A percentile compares a stretch with the other conserved stretches of the same genome.
Evolutionary conservation across 2,329 filamentous ascomycete genomes (phyloP).

Genomic region (Dothistroma septosporum): DNA sequence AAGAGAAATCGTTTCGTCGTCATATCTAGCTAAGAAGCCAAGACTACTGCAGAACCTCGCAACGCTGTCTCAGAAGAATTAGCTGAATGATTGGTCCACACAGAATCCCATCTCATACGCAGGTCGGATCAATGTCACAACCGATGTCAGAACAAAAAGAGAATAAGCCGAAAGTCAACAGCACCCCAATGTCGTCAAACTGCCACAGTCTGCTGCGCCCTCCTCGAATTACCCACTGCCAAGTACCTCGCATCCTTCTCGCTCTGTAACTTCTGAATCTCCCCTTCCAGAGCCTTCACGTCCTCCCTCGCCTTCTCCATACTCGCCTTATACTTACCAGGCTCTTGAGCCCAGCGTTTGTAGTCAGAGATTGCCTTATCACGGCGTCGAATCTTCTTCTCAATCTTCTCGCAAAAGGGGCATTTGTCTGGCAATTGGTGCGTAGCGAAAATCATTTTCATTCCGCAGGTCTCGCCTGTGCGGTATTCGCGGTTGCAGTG

Average conservation of each 20-base stretch:
- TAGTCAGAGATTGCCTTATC: conserved; percentile 72
- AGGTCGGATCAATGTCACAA: background rate
- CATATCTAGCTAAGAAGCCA: too few species aligned
- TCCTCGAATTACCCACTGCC: conserved; percentile 23
- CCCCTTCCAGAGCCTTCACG: conserved; percentile 65
- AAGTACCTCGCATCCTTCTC: conserved; percentile 29
- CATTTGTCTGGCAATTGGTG: conserved; percentile 62
- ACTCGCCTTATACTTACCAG: conserved; percentile 54
- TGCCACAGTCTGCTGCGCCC: background rate
- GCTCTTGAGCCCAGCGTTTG: conserved; percentile 71
- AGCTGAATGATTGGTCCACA: too few species aligned
- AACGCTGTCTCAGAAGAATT: too few species aligned
- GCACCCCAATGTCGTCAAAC: background rate
- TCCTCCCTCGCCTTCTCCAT: conserved; percentile 67
- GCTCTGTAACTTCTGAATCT: conserved; percentile 59
- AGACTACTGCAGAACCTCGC: too few species aligned
- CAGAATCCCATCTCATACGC: too few species aligned
- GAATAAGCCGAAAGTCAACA: background rate
- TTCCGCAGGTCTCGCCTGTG: conserved; percentile 92
- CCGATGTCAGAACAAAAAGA: background rate
- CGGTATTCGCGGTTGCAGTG: conserved; percentile 94
- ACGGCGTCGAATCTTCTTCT: conserved; percentile 74
- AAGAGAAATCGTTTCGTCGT: too few species aligned
- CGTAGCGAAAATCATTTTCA: conserved; percentile 82
- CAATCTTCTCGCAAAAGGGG: conserved; percentile 82